phyloP scores from a whole-genome alignment of 352 stramenopile species.

The Hyaloperonospora arabidopsidis region DNA sequence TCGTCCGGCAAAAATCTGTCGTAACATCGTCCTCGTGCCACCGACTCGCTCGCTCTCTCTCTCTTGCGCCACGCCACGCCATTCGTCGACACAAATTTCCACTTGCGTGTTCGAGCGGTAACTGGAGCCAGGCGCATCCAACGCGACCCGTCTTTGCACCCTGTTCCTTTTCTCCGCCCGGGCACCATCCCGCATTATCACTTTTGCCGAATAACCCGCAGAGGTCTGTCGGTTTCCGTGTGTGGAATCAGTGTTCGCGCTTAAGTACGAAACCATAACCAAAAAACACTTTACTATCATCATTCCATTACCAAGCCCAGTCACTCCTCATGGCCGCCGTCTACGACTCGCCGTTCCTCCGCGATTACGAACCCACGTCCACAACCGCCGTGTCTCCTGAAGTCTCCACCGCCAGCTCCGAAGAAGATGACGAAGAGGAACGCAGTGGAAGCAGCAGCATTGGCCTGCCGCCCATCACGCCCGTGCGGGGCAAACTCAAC shows the following conservation, averaged over 20 bases:
- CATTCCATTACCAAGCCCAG: too few species aligned
- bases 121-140: too few species aligned
- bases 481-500: slow-evolving; percentile 16
- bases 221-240: too few species aligned
- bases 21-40: slow-evolving; percentile 2
- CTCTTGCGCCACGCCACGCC: background rate
- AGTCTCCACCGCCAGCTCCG: slow-evolving; percentile 14
- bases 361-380: slow-evolving; percentile 10
- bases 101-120: background rate
- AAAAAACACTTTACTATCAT: too few species aligned
- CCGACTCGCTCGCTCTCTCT: slow-evolving; percentile 2
- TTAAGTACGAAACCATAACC: too few species aligned
- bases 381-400: slow-evolving; percentile 12
- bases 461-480: slow-evolving; percentile 9
- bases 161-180: too few species aligned
- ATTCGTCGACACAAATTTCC: slow-evolving; percentile 1
- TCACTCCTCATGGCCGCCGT: slow-evolving; percentile 7
- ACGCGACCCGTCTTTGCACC: too few species aligned
- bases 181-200: too few species aligned
- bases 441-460: slow-evolving; percentile 12
- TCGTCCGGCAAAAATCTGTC: background rate
- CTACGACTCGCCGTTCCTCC: slow-evolving; percentile 18
- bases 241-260: too few species aligned
- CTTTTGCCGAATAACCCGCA: too few species aligned
- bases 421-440: slow-evolving; percentile 18